These are phyloP conservation scores for Lachnellula willkommii DNA, from an alignment of 2,329 filamentous ascomycete genomes.

Conservation along the genomic window DNA sequence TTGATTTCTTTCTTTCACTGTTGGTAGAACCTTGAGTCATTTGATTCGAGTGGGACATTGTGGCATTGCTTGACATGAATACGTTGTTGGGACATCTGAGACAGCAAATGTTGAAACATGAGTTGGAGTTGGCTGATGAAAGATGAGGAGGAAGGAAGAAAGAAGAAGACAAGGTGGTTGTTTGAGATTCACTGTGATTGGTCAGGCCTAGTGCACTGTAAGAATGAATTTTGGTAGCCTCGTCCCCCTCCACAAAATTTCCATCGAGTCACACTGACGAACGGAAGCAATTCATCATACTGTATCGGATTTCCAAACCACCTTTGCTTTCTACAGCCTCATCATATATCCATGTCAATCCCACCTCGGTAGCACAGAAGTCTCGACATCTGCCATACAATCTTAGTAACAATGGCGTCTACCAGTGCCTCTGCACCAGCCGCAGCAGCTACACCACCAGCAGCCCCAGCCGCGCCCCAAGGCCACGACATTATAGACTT, in stretches of 20 bases:
- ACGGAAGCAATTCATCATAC: neutral
- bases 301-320: neutral
- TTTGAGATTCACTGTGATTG: neutral
- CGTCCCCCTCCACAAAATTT: slow-evolving; percentile 1
- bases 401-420: slow-evolving; percentile 13
- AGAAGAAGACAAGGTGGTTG: neutral
- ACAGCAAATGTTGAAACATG: neutral
- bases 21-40: neutral
- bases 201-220: neutral
- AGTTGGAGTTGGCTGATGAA: neutral
- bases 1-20: slow-evolving; percentile 5
- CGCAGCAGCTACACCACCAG: no score
- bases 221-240: neutral
- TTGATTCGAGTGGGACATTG: neutral
- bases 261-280: slow-evolving; percentile 3
- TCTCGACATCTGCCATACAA: slow-evolving; percentile 6
- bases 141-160: neutral
- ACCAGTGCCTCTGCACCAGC: neutral
- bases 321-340: neutral
- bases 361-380: slow-evolving; percentile 13
- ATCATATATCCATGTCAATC: slow-evolving; percentile 16
- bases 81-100: neutral
- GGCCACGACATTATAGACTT: slow-evolving; percentile 20
- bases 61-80: neutral
- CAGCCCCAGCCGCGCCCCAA: neutral